phyloP scores from a whole-genome alignment of 2,329 filamentous ascomycete genomes.

The Sporothrix luriei region DNA sequence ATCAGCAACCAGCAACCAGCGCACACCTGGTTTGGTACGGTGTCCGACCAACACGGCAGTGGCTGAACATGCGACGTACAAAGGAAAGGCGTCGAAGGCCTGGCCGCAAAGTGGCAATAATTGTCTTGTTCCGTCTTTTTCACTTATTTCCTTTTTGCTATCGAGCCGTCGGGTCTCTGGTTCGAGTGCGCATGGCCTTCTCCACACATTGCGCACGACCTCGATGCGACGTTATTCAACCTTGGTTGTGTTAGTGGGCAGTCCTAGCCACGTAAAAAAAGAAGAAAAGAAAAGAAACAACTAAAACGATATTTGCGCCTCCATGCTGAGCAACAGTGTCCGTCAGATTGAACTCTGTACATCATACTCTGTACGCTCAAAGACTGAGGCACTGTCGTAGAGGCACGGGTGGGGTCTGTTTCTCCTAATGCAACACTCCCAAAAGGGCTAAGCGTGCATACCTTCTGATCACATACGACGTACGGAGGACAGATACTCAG shows the following conservation, averaged over 20 bases:
- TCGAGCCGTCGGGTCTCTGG: not conserved
- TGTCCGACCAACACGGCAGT: not conserved
- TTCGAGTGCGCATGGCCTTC: slow-evolving; percentile 1
- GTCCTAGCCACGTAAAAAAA: too few relatives aligned
- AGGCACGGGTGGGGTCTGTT: not conserved
- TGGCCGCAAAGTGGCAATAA: slow-evolving; percentile 1
- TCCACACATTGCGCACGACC: slow-evolving; percentile 20
- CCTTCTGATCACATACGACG: too few relatives aligned
- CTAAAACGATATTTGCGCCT: not conserved
- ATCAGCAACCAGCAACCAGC: too few relatives aligned
- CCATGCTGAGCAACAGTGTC: not conserved
- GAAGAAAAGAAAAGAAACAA: not conserved
- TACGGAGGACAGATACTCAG: too few relatives aligned
- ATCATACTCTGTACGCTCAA: not conserved
- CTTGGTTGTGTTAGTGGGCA: not conserved
- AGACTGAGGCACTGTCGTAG: not conserved
- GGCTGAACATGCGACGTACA: not conserved
- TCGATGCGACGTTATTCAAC: slow-evolving; percentile 11
- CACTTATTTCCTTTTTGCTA: not conserved
- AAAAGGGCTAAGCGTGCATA: not conserved
- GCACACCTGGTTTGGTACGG: not conserved
- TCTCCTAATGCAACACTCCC: slow-evolving; percentile 4
- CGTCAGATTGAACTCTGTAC: too few relatives aligned
- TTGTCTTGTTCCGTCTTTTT: not conserved
- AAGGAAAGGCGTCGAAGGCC: not conserved